These are phyloP conservation scores for Pestalotiopsis sp. DNA, from an alignment of 2,329 filamentous ascomycete species.

Conservation along the genomic window DNA sequence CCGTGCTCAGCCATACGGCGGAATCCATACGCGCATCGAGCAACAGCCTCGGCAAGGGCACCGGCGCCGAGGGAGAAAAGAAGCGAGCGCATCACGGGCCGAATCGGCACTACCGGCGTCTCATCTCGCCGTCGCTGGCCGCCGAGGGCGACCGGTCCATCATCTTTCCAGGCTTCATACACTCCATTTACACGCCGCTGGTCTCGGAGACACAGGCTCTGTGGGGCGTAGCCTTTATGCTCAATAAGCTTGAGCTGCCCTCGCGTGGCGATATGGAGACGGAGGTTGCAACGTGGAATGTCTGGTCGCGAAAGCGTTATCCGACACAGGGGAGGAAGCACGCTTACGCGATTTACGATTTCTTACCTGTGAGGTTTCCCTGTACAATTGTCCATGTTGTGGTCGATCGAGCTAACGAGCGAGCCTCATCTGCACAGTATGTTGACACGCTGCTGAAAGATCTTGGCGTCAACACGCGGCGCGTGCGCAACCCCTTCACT, in stretches of 20 bases:
- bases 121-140: no score
- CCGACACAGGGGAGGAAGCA: conserved; percentile 28
- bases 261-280: conserved; percentile 23
- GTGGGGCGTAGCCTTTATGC: conserved; percentile 31
- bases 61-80: not conserved
- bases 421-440: not conserved
- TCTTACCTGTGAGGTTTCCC: no score
- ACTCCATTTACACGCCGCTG: conserved; percentile 28
- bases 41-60: not conserved
- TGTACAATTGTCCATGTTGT: no score
- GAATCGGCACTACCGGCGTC: conserved; percentile 9
- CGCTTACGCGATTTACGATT: conserved; percentile 20
- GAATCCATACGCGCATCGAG: no score
- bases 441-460: not conserved
- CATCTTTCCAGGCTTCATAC: conserved; percentile 32
- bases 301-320: conserved; percentile 35
- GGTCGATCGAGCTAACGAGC: no score
- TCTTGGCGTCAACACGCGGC: not conserved
- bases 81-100: no score
- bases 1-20: no score
- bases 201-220: conserved; percentile 31
- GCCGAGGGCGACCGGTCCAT: conserved; percentile 29
- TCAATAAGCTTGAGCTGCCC: conserved; percentile 25
- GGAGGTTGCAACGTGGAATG: conserved; percentile 32
- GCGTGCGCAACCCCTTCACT: not conserved